Conservation (phyloP, 331 rosid genomes). For the Pyracantha coccinea region DNA sequence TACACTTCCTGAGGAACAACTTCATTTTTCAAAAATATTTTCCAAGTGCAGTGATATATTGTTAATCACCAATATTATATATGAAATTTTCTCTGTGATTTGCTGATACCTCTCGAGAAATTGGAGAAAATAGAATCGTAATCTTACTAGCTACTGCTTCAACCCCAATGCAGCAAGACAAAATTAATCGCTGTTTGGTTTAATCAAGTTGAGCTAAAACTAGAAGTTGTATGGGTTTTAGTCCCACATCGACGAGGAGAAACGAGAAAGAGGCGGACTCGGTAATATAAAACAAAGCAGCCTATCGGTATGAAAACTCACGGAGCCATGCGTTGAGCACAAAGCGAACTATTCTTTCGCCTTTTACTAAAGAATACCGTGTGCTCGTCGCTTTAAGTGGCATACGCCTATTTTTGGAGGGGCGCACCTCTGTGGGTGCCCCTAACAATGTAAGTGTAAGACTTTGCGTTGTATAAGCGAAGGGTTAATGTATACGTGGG, state of each 20-base stretch:
- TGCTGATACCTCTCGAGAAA: not conserved
- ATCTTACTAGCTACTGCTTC: not conserved
- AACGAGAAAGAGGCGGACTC: not conserved
- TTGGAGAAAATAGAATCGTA: not conserved
- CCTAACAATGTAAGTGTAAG: too few species aligned
- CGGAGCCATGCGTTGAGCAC: too few species aligned
- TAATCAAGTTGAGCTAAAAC: not conserved
- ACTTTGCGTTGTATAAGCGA: too few species aligned
- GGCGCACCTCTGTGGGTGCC: too few species aligned
- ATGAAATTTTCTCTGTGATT: not conserved
- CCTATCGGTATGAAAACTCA: fast-evolving
- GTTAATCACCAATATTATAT: not conserved
- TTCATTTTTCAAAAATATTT: not conserved
- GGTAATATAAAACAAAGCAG: not conserved
- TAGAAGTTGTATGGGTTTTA: not conserved
- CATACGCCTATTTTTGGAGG: too few species aligned
- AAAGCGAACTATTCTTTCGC: too few species aligned
- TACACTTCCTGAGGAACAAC: not conserved
- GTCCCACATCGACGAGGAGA: not conserved
- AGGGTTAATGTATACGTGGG: too few species aligned
- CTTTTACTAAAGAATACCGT: too few species aligned
- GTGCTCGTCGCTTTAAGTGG: too few species aligned
- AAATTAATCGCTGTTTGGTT: not conserved
- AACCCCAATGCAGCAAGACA: not conserved
- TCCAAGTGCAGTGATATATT: not conserved